Evolutionary conservation across 2,329 filamentous ascomycete species (phyloP).

Genomic region (Cryphonectria naterciae): DNA sequence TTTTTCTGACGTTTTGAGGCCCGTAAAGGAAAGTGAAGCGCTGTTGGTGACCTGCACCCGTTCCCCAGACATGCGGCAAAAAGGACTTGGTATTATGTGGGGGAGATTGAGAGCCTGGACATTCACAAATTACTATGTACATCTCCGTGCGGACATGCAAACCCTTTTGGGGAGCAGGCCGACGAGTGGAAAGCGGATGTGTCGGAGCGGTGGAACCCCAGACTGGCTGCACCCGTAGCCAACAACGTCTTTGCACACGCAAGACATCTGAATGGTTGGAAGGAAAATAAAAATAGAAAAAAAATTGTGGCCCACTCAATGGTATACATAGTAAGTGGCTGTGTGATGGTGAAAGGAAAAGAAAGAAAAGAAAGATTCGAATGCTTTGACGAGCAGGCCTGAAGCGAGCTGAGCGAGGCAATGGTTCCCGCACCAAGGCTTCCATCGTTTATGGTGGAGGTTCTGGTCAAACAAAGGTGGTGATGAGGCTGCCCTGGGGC

Average conservation of each 20-base stretch:
- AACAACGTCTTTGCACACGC: neutral
- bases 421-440: neutral
- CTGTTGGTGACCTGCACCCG: neutral
- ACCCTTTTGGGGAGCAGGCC: neutral
- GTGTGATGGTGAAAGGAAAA: neutral
- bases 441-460: neutral
- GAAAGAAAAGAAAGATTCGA: neutral
- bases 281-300: too few relatives aligned
- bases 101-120: neutral
- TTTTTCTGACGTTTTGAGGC: neutral
- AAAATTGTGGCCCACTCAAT: neutral
- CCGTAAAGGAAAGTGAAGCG: neutral
- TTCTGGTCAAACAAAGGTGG: neutral
- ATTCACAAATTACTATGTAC: neutral
- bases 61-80: neutral
- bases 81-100: neutral
- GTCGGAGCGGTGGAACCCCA: conserved; percentile 15
- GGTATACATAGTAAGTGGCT: neutral
- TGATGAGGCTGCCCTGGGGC: neutral
- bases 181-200: conserved; percentile 6
- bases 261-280: neutral
- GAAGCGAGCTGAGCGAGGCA: neutral
- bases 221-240: neutral
- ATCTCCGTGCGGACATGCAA: conserved; percentile 2
- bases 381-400: neutral